phyloP scores from a whole-genome alignment of 768 basidiomycete species.

The Pleurotus citrinopileatus region DNA sequence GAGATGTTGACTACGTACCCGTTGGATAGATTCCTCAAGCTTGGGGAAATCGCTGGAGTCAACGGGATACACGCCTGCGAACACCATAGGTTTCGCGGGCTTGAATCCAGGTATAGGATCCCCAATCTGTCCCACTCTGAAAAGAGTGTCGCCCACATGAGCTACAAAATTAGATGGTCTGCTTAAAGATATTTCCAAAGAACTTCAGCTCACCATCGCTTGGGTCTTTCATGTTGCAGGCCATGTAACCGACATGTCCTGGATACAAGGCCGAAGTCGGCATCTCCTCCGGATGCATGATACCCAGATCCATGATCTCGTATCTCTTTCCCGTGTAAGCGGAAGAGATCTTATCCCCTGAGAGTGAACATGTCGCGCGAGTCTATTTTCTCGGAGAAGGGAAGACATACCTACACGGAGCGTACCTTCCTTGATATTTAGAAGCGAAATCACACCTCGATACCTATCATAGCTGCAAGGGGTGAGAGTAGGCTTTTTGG shows the following conservation, averaged over 20 bases:
- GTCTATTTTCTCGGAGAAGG: neutral
- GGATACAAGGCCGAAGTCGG: slow-evolving; percentile 63
- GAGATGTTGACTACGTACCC: slow-evolving; percentile 45
- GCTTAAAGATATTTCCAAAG: too few species aligned
- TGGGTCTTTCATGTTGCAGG: slow-evolving; percentile 98
- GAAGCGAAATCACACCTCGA: slow-evolving; percentile 91
- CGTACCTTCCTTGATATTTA: slow-evolving; percentile 77
- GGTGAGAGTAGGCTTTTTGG: slow-evolving; percentile 13
- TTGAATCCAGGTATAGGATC: slow-evolving; percentile 90
- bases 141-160: slow-evolving; percentile 91
- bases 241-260: slow-evolving; percentile 85
- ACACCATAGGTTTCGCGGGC: slow-evolving; percentile 94
- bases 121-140: slow-evolving; percentile 69
- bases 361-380: neutral
- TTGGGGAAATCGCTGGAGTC: slow-evolving; percentile 90
- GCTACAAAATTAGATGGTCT: slow-evolving; percentile 47
- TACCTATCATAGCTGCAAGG: slow-evolving; percentile 83
- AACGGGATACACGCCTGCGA: slow-evolving; percentile 91
- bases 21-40: slow-evolving; percentile 92
- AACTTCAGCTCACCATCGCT: slow-evolving; percentile 69
- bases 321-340: slow-evolving; percentile 85
- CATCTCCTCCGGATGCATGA: slow-evolving; percentile 89
- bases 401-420: slow-evolving; percentile 68
- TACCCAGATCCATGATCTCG: slow-evolving; percentile 84
- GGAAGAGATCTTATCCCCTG: slow-evolving; percentile 89